phyloP scores from a whole-genome alignment of 2,329 filamentous ascomycete species.

The Keithomyces neogunnii region DNA sequence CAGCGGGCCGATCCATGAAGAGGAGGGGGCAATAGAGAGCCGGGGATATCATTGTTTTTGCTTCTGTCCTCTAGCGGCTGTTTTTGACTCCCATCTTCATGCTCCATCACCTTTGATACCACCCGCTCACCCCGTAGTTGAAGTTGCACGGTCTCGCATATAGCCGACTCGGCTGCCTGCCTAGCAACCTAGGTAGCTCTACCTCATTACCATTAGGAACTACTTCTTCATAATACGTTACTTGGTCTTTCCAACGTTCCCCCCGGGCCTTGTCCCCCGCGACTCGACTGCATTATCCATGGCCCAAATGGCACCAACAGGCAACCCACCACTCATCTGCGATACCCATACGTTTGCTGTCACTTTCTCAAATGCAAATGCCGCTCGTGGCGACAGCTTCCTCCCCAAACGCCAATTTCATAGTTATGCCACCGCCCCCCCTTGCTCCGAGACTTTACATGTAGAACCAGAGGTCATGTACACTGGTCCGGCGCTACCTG shows the following conservation, averaged over 20 bases:
- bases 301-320: background rate
- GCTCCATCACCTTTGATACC: too few species aligned
- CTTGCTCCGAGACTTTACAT: background rate
- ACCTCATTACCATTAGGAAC: conserved; percentile 13
- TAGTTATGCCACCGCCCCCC: background rate
- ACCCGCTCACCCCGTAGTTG: too few species aligned
- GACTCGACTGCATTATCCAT: background rate
- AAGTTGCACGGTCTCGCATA: background rate
- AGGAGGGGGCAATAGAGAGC: background rate
- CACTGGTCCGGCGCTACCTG: background rate
- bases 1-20: background rate
- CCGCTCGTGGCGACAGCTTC: conserved; percentile 1
- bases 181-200: background rate
- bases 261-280: background rate
- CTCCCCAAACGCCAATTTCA: conserved; percentile 6
- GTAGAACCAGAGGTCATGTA: background rate
- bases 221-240: conserved; percentile 8
- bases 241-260: conserved; percentile 5
- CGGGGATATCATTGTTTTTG: background rate
- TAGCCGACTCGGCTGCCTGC: background rate
- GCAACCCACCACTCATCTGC: background rate
- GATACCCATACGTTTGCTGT: background rate
- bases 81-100: too few species aligned
- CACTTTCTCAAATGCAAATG: conserved; percentile 1
- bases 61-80: background rate